Conservation (phyloP, 495 filamentous ascomycete genomes). For the Penicillium canariense region DNA sequence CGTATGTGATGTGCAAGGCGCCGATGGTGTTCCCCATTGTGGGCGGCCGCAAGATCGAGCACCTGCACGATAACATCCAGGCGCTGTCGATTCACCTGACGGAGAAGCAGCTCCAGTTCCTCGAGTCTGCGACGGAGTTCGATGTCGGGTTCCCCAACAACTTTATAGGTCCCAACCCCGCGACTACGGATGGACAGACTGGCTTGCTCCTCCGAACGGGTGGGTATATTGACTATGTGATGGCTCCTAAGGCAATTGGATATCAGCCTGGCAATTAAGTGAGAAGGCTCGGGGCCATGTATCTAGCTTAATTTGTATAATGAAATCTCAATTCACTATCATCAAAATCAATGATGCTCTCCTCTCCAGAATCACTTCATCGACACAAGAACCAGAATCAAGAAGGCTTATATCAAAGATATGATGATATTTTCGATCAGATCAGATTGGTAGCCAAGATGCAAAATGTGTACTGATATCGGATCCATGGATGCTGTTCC, state of each 20-base stretch:
- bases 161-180: constrained; percentile 38
- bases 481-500: constrained; percentile 12
- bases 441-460: constrained; percentile 11
- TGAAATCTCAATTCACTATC: background rate
- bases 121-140: constrained; percentile 51
- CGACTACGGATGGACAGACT: constrained; percentile 39
- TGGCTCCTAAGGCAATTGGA: constrained; percentile 28
- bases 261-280: constrained; percentile 17
- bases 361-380: background rate
- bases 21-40: constrained; percentile 77
- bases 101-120: constrained; percentile 54
- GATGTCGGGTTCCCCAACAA: constrained; percentile 53
- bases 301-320: background rate
- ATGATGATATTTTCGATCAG: constrained; percentile 8
- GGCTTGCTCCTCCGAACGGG: constrained; percentile 36
- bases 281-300: background rate
- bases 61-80: constrained; percentile 62
- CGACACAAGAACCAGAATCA: background rate
- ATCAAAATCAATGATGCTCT: background rate
- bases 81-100: constrained; percentile 54
- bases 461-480: constrained; percentile 17
- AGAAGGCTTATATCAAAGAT: background rate
- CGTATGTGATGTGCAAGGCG: constrained; percentile 71
- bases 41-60: constrained; percentile 63
- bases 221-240: constrained; percentile 48